These are phyloP conservation scores for Aureobasidium vineae DNA, from an alignment of 2,329 filamentous ascomycete species.

Conservation along the genomic window DNA sequence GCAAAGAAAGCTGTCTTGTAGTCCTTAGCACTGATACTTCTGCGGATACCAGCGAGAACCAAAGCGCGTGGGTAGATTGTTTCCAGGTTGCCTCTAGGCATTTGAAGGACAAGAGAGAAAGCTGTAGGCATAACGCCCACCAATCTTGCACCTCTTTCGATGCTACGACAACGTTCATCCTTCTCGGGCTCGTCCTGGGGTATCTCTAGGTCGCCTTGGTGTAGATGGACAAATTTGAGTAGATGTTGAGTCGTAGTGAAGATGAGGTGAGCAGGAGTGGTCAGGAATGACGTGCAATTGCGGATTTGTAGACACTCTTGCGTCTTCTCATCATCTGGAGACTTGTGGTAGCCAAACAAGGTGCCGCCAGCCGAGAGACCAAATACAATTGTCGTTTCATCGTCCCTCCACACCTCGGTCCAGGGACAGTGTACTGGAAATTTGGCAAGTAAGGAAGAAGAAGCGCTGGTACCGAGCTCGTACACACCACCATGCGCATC, in stretches of 20 bases:
- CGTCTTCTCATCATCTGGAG: conserved; percentile 26
- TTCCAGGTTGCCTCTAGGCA: conserved; percentile 93
- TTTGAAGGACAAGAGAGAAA: conserved; percentile 84
- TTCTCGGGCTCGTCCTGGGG: conserved; percentile 85
- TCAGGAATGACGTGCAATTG: conserved; percentile 87
- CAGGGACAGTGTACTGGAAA: conserved; percentile 34
- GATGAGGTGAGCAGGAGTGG: conserved; percentile 79
- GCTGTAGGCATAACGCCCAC: conserved; percentile 86
- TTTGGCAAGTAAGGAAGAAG: conserved; percentile 15
- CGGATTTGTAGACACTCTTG: conserved; percentile 71
- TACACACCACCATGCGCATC: conserved; percentile 29
- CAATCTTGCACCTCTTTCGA: conserved; percentile 83
- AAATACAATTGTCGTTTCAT: conserved; percentile 47
- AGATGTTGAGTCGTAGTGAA: conserved; percentile 92
- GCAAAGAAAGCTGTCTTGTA: conserved; percentile 82
- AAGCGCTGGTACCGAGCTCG: not conserved
- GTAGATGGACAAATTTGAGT: conserved; percentile 88
- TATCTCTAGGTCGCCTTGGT: conserved; percentile 67
- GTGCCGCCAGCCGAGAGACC: conserved; percentile 74
- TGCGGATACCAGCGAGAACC: conserved; percentile 84
- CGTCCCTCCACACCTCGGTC: conserved; percentile 39
- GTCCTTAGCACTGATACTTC: conserved; percentile 73
- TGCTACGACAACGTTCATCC: conserved; percentile 86
- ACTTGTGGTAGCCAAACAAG: conserved; percentile 59
- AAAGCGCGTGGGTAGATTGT: conserved; percentile 92